Base-by-base conservation (phyloP, 495 filamentous ascomycete genomes). In the Trypethelium eluteriae region DNA sequence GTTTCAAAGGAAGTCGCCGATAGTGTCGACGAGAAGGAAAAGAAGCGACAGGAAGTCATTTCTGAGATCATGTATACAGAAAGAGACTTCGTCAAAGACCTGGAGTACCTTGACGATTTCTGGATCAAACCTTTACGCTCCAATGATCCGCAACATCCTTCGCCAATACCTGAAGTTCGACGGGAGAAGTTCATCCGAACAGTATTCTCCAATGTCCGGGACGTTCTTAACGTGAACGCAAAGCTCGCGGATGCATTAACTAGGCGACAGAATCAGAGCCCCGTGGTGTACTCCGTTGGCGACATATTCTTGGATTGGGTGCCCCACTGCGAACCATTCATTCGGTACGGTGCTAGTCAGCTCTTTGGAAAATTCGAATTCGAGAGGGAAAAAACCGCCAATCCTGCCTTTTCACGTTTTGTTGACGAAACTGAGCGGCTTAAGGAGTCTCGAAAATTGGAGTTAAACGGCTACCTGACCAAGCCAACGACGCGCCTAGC, bases 21-120 rank as follows among this genome's bases (percentile, higher is more conserved):
- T 71, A 87, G 86, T 73, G 85, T 96, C 39, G 83, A 85, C 50
- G 95, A 99, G 67, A 85, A 83, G 67, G 94, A 99, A 74, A 95
- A 96, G 86, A 98, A 97, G 78, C 86, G 95, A 10, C 95, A 99
- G 73, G 95, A 99, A 74, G 88, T 98, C 66, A 97, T 99, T 68
- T 96, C 93, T 35, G 95, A 99, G 74, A 87, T 96, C 69, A 96
- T 96, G 86, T 99, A 99, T 76, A 99, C 95, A 0, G 95, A 99
- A 76, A 86, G 95, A 47, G 95, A 99, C 77, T 99, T 99, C 70
- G 95, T 99, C 75, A 99, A 99, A 80, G 95, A 99, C 74, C 81
- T 99, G 70, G 95, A 99, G 74, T 99, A 99, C 73, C 78, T 99
- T 38, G 86, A 93, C 67, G 95, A 99, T 79, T 98, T 98, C 84